Conservation (phyloP, 805 yeast species). For the Suhomyces vadensis region DNA sequence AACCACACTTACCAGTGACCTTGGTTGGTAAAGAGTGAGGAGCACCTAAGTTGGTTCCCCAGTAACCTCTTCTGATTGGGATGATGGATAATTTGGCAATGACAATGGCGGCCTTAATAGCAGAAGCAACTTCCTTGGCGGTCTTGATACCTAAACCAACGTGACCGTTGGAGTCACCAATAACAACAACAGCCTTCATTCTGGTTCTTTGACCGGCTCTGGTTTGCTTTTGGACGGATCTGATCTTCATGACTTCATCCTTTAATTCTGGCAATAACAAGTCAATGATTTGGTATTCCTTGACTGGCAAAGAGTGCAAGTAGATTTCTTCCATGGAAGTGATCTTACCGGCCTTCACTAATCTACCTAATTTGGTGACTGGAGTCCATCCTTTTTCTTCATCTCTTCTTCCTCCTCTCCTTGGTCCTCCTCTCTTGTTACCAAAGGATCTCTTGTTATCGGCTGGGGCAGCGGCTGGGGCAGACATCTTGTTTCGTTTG, state of each 20-base stretch:
- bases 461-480: constrained; percentile 26
- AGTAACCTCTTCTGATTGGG: constrained; percentile 99
- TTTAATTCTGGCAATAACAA: constrained; percentile 90
- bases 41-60: constrained; percentile 99
- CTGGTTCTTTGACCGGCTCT: constrained; percentile 99
- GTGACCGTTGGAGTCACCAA: constrained; percentile 99
- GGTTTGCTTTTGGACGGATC: constrained; percentile 99
- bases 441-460: constrained; percentile 48
- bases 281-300: constrained; percentile 99
- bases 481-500: constrained; percentile 40
- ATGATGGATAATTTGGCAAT: constrained; percentile 98
- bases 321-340: constrained; percentile 96
- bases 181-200: constrained; percentile 99
- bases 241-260: constrained; percentile 99
- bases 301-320: constrained; percentile 98
- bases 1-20: constrained; percentile 99
- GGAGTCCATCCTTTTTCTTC: constrained; percentile 99
- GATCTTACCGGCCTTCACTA: constrained; percentile 98
- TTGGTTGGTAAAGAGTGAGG: constrained; percentile 98
- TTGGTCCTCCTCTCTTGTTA: constrained; percentile 56
- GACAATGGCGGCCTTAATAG: constrained; percentile 99
- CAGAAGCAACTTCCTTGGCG: constrained; percentile 99
- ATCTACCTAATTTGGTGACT: constrained; percentile 99
- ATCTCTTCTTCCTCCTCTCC: constrained; percentile 68
- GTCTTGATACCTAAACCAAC: constrained; percentile 99